A percentile compares a stretch with the other conserved stretches of the same genome.
phyloP scores from a whole-genome alignment of 208 protist species.

The Crithidia sp. region DNA sequence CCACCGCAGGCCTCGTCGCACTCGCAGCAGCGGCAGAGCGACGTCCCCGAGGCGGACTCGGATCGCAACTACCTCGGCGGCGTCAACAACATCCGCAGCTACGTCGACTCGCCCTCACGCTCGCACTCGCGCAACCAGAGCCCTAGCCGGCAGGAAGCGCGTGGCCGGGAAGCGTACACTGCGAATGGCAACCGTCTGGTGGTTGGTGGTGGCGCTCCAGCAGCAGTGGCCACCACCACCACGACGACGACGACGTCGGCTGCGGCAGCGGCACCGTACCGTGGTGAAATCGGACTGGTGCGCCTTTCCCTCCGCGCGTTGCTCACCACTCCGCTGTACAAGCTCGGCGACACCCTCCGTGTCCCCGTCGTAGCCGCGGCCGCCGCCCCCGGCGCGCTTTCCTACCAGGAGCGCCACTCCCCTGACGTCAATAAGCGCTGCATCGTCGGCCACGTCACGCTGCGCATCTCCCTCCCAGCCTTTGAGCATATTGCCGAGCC shows the following conservation, averaged over 20 bases:
- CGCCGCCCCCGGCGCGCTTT: background rate
- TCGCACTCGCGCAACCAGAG: slow-evolving; percentile 21
- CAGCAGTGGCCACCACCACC: background rate
- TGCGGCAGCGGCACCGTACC: slow-evolving; percentile 4
- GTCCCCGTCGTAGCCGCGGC: slow-evolving; percentile 56
- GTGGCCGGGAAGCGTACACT: background rate
- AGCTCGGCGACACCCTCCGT: slow-evolving; percentile 58
- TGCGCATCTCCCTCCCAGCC: slow-evolving; percentile 62
- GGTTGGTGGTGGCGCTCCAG: too few species aligned
- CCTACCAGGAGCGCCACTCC: slow-evolving; percentile 13
- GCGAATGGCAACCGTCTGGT: too few species aligned
- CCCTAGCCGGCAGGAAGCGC: background rate
- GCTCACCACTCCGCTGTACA: slow-evolving; percentile 55
- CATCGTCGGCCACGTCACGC: slow-evolving; percentile 61
- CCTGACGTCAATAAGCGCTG: slow-evolving; percentile 21
- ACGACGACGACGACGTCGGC: background rate
- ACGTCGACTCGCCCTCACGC: slow-evolving; percentile 3
- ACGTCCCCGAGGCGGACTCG: slow-evolving; percentile 7
- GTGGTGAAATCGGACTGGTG: slow-evolving; percentile 59
- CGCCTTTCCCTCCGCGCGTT: slow-evolving; percentile 77
- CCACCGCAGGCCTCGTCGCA: background rate
- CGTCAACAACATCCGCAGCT: slow-evolving; percentile 25
- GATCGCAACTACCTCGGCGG: slow-evolving; percentile 18
- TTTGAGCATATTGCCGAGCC: slow-evolving; percentile 72
- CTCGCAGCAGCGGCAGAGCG: background rate